phyloP scores from a whole-genome alignment of 2,329 filamentous ascomycete species.

The Furcasterigmium sp. region DNA sequence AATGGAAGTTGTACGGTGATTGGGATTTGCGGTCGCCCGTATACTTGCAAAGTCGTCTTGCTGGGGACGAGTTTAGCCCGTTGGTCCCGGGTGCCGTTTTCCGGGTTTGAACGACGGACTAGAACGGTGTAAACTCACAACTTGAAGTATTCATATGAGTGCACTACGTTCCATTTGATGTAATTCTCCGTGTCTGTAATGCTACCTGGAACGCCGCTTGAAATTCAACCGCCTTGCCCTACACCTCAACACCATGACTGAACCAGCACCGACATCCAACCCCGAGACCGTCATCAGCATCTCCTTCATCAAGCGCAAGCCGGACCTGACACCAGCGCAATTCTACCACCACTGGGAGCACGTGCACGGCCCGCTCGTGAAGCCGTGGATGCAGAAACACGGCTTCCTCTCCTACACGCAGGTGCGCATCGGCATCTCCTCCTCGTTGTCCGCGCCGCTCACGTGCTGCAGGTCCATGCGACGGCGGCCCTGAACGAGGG shows the following conservation, averaged over 20 bases:
- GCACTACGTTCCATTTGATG: no score
- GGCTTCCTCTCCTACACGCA: constrained; percentile 25
- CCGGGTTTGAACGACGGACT: no score
- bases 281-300: constrained; percentile 9
- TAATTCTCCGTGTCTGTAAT: no score
- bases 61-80: no score
- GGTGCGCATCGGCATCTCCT: constrained; percentile 6
- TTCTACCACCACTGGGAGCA: constrained; percentile 28
- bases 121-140: no score
- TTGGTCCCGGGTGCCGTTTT: not conserved
- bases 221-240: no score
- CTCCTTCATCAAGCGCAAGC: constrained; percentile 20
- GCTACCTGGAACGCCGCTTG: no score
- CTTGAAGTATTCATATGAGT: no score
- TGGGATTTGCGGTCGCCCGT: no score
- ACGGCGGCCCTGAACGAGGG: constrained; percentile 17
- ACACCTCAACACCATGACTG: no score
- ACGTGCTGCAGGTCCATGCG: constrained; percentile 16
- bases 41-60: no score
- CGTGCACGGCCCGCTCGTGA: constrained; percentile 23
- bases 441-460: not conserved
- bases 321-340: constrained; percentile 19
- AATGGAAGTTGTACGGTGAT: no score
- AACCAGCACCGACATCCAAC: not conserved
- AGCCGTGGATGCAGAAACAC: constrained; percentile 26